Evolutionary conservation across 805 yeast genomes (phyloP).

Genomic region (Teunomyces aglyptinius): DNA sequence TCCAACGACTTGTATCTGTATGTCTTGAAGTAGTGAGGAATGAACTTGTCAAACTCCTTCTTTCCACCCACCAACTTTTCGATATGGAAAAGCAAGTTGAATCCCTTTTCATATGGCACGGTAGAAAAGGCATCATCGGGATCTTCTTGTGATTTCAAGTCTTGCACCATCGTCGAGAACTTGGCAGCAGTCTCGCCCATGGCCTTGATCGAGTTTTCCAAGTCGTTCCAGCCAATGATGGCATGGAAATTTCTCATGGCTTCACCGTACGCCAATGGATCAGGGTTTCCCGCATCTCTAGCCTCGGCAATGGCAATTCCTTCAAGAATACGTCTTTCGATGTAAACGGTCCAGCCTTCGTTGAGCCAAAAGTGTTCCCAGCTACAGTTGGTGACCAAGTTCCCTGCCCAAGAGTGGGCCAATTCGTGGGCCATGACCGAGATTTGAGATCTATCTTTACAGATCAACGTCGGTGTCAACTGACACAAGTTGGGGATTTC

Average conservation of each 20-base stretch:
- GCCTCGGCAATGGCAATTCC: constrained; percentile 22
- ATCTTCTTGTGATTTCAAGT: constrained; percentile 56
- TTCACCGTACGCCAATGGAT: constrained; percentile 27
- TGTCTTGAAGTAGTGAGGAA: constrained; percentile 70
- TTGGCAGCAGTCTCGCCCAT: constrained; percentile 43
- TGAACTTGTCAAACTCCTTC: constrained; percentile 70
- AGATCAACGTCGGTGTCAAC: constrained; percentile 33
- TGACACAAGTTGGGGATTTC: constrained; percentile 36
- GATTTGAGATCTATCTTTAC: constrained; percentile 34
- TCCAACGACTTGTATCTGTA: constrained; percentile 73
- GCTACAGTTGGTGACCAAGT: constrained; percentile 33
- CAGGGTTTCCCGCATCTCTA: constrained; percentile 9
- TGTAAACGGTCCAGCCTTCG: constrained; percentile 38
- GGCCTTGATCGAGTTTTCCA: constrained; percentile 22
- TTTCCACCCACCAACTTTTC: constrained; percentile 69
- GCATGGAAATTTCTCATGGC: constrained; percentile 30
- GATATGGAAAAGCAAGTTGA: constrained; percentile 55
- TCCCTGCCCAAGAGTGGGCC: constrained; percentile 40
- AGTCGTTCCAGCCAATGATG: constrained; percentile 31
- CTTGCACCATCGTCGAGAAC: constrained; percentile 66
- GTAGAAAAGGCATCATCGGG: constrained; percentile 34
- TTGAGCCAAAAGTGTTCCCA: constrained; percentile 41
- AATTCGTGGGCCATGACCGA: constrained; percentile 37
- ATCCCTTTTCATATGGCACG: constrained; percentile 38
- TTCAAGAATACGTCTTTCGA: constrained; percentile 33